These are phyloP conservation scores for Didymella lethalis DNA, from an alignment of 2,329 filamentous ascomycete genomes.

Conservation along the genomic window DNA sequence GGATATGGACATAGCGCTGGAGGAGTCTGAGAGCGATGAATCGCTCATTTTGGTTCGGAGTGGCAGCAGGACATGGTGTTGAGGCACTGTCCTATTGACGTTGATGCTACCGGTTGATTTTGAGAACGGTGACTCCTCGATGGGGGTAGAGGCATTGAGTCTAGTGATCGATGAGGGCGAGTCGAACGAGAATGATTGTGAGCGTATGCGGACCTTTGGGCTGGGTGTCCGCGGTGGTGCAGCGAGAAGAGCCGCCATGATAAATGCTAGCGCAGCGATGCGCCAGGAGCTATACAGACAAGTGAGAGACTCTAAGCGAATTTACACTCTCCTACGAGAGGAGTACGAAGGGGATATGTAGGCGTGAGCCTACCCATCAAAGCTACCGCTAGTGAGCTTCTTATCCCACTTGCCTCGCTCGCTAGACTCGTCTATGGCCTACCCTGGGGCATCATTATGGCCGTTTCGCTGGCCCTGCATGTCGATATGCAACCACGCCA, in stretches of 20 bases:
- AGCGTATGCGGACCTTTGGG: slow-evolving; percentile 48
- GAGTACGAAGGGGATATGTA: slow-evolving; percentile 10
- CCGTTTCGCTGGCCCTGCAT: slow-evolving; percentile 43
- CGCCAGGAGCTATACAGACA: not conserved
- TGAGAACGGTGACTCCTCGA: slow-evolving; percentile 46
- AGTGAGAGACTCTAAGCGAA: not conserved
- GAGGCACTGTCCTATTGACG: slow-evolving; percentile 20
- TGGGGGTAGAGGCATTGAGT: slow-evolving; percentile 39
- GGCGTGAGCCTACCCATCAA: slow-evolving; percentile 16
- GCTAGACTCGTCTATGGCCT: slow-evolving; percentile 1
- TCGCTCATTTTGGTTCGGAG: slow-evolving; percentile 47
- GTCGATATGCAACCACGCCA: slow-evolving; percentile 36
- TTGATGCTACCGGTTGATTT: slow-evolving; percentile 46
- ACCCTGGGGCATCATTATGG: slow-evolving; percentile 21
- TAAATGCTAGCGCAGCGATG: slow-evolving; percentile 1
- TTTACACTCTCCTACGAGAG: not conserved
- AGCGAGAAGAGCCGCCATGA: slow-evolving; percentile 33
- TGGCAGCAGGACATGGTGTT: slow-evolving; percentile 36
- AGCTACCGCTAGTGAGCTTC: slow-evolving; percentile 23
- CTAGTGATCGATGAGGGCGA: slow-evolving; percentile 45
- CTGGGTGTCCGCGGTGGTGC: slow-evolving; percentile 45
- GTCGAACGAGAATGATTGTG: slow-evolving; percentile 44
- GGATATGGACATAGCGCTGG: slow-evolving; percentile 30
- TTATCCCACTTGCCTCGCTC: slow-evolving; percentile 22
- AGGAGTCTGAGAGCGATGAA: slow-evolving; percentile 38